Base-by-base conservation (phyloP, 441 rosid genomes). In the Adansonia madagascariensis region DNA sequence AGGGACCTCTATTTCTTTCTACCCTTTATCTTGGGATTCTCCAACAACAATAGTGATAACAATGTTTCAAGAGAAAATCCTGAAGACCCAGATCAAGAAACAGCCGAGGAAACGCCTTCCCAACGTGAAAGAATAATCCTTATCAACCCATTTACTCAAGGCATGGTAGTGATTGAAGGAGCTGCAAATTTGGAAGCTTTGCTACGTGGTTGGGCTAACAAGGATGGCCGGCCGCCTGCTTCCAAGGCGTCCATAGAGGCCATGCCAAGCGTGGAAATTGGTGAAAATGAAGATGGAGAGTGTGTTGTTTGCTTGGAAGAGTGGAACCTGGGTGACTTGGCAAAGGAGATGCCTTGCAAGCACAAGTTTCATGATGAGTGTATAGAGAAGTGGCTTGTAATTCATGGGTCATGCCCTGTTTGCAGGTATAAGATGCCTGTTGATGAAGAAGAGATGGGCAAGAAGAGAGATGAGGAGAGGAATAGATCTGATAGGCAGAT, bases 401-500 rank as follows among this genome's bases (percentile, higher is more conserved):
- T 84, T 55, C 94, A 89, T 77, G 97, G 95, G 57, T 87, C 92
- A 44, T 94, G 98, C 85, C 98, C 99, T 49, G 78, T 93, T 78
- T 91, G 98, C 75, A 84, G 97, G 83, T 90, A 85, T 70, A 86
- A 85, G 89, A 89, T 92, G 97, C 97, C 98, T 78, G 88, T 86
- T 68, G 93, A 89, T n/a, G 89, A 91, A 39, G 88, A 75, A 8
- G 85, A 85, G 52, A 39, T 49, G 8, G 75, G 76, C 14, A 76
- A 73, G 78, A 87, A 85, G 83, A 77, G 78, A 56, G 88, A 80
- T 39, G 80, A 81, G 35, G 82, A 81, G 50, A 76, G 82, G 77
- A 80, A 85, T 68, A 80, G 85, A 78, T 15, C 15, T 69, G 80
- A 57, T 53, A 81, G 86, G 65, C 85, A 82, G 70, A 77, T 86